Percentiles rank a stretch among this genome's conserved stretches.
These are phyloP conservation scores for Aspergillus tamarii DNA, from an alignment of 2,329 filamentous ascomycete genomes.

Conservation along the genomic window DNA sequence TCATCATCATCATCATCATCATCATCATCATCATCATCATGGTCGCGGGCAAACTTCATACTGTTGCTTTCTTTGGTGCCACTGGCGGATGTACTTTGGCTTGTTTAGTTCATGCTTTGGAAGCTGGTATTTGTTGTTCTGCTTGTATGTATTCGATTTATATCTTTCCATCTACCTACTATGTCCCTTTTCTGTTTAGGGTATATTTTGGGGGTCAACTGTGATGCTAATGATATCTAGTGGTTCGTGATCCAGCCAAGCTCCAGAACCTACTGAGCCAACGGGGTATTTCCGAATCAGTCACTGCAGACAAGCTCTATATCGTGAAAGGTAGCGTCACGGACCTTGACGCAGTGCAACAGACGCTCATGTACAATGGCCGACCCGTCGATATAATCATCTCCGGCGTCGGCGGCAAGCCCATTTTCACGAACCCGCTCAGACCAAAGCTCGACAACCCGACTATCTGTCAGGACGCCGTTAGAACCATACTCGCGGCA, in stretches of 20 bases:
- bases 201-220: neutral
- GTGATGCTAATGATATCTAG: conserved; percentile 8
- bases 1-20: too few species aligned
- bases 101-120: conserved; percentile 49
- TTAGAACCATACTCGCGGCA: conserved; percentile 31
- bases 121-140: conserved; percentile 48
- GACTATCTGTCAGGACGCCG: conserved; percentile 36
- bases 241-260: conserved; percentile 56
- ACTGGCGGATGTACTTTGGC: conserved; percentile 53
- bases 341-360: conserved; percentile 45
- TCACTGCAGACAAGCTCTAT: conserved; percentile 46
- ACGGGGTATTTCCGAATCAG: conserved; percentile 42
- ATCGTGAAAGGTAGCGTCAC: conserved; percentile 54
- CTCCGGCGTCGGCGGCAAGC: conserved; percentile 50
- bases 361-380: conserved; percentile 32
- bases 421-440: conserved; percentile 29
- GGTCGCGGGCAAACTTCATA: conserved; percentile 20
- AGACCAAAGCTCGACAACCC: conserved; percentile 37
- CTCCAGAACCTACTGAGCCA: conserved; percentile 47
- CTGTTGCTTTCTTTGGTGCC: conserved; percentile 56
- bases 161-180: neutral
- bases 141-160: conserved; percentile 33
- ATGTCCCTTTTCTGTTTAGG: neutral
- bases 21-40: neutral
- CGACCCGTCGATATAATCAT: conserved; percentile 48